phyloP scores from a whole-genome alignment of 495 filamentous ascomycete species.

The Penicillium flavigenum region DNA sequence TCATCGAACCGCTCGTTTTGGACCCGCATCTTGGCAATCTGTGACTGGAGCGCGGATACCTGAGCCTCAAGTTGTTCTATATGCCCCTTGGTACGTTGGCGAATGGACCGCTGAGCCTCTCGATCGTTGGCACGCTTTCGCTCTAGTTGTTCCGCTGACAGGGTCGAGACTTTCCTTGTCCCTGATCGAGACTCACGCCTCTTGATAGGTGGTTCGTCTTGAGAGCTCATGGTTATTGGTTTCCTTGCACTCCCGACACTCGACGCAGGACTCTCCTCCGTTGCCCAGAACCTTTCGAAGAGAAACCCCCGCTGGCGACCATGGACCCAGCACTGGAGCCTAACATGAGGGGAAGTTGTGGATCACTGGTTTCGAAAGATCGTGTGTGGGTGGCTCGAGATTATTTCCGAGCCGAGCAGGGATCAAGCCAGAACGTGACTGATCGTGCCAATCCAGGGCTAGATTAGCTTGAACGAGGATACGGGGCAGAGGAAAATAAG shows the following conservation, averaged over 20 bases:
- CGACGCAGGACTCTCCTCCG: constrained; percentile 3
- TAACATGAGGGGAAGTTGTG: constrained; percentile 16
- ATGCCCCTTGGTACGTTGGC: constrained; percentile 58
- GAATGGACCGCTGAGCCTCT: constrained; percentile 62
- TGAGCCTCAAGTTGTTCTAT: constrained; percentile 56
- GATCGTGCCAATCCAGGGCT: constrained; percentile 10
- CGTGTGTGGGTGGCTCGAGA: constrained; percentile 10
- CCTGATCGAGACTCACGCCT: constrained; percentile 55
- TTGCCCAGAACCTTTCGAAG: constrained; percentile 15
- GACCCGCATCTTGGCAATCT: constrained; percentile 50
- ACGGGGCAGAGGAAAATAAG: neutral
- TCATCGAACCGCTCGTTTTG: constrained; percentile 50
- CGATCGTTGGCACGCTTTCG: constrained; percentile 64
- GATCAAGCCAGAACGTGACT: constrained; percentile 5
- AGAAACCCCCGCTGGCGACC: constrained; percentile 18
- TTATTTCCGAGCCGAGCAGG: constrained; percentile 17
- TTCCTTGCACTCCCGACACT: constrained; percentile 9
- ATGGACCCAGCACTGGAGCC: constrained; percentile 15
- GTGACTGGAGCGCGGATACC: constrained; percentile 47
- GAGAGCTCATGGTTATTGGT: constrained; percentile 22
- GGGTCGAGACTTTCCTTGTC: constrained; percentile 57
- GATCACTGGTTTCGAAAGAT: constrained; percentile 5
- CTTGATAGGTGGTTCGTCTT: constrained; percentile 21
- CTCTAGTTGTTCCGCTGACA: constrained; percentile 60
- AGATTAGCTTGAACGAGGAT: neutral